Evolutionary conservation across 352 stramenopile genomes (phyloP).

Genomic region (Globisporangium echinulatum): DNA sequence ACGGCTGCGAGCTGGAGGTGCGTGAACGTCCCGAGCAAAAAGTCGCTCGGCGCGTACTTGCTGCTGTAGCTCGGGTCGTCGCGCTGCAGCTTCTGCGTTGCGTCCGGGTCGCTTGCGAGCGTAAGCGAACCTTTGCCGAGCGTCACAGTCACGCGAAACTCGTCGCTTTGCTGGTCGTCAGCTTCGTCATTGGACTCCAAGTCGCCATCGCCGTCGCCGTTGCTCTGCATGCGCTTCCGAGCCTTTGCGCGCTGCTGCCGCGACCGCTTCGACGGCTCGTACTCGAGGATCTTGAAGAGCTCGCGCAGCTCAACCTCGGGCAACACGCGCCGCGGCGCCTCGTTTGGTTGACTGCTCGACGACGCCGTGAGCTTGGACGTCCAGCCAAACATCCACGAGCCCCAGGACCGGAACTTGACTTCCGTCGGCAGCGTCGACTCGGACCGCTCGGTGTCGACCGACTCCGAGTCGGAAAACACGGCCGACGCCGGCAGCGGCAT

Average conservation of each 20-base stretch:
- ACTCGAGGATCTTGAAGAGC: constrained; percentile 85
- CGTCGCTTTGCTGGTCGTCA: constrained; percentile 34
- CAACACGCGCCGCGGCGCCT: constrained; percentile 38
- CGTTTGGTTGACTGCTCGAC: constrained; percentile 17
- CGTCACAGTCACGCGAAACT: constrained; percentile 66
- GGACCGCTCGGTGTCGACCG: constrained; percentile 70
- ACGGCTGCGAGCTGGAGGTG: constrained; percentile 72
- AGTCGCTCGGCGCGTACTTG: constrained; percentile 70
- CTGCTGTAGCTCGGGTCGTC: constrained; percentile 57
- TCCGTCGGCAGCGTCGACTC: constrained; percentile 68
- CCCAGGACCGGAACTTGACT: constrained; percentile 72
- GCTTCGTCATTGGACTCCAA: constrained; percentile 9
- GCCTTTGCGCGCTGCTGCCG: constrained; percentile 32
- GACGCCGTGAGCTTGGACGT: constrained; percentile 57
- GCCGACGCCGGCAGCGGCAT: constrained; percentile 40
- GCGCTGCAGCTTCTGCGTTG: constrained; percentile 50
- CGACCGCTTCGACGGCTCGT: constrained; percentile 58
- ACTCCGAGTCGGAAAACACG: constrained; percentile 67
- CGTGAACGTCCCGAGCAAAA: constrained; percentile 71
- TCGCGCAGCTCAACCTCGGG: constrained; percentile 79
- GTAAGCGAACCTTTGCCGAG: constrained; percentile 73
- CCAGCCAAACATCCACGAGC: constrained; percentile 84
- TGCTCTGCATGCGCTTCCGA: not conserved
- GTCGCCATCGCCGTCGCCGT: not conserved
- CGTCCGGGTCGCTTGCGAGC: constrained; percentile 67